Evolutionary conservation across 768 basidiomycete genomes (phyloP), one percentile per base, ranked within the genome.

Genomic region (Agaricus subrufescens): DNA sequence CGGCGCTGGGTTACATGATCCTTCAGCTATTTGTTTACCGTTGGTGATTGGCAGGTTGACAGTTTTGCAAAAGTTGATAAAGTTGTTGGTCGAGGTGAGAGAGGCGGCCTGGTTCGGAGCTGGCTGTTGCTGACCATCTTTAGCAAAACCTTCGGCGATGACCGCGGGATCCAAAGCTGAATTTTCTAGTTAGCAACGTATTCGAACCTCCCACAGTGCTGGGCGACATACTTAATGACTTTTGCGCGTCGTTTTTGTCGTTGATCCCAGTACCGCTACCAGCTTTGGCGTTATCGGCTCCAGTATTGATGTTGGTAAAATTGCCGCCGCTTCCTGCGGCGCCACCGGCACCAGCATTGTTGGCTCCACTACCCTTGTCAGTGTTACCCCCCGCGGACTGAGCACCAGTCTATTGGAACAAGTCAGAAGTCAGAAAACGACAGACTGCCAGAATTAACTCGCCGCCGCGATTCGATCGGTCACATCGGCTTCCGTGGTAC

Each of bases 61-160:
- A 9, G 73, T 76, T 52, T 73, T 63, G 64, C 82, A 85, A 62
- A 78, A 78, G 74, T 83, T 81, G 73, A 82, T 80, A 65, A 83
- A 87, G 73, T 87, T 86, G 72, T 86, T 85, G 27, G 69, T 71
- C n/a, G 80, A 81, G 1, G 81, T 81, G 47, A 78, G 66, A 2
- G 80, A 83, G 8, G 80, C 72, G 54, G 78, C 77, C 65, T 83
- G 81, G 43, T 81, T 57, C 30, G 66, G 66, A 12, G 64, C 63
- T 3, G 78, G 75, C 3, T 65, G 62, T 46, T 70, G 70, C 66
- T 80, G 78, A n/a, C 83, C 83, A 57, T 84, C 68, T 43, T 77
- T 73, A 10, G 67, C 70, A 63, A 82, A 81, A 23, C 75, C 76
- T 14, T 59, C 64, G 9, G 73, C 71, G 56, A 83, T 70, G 6